phyloP scores from a whole-genome alignment of 257 asterid species.

The Solanum neorickii region DNA sequence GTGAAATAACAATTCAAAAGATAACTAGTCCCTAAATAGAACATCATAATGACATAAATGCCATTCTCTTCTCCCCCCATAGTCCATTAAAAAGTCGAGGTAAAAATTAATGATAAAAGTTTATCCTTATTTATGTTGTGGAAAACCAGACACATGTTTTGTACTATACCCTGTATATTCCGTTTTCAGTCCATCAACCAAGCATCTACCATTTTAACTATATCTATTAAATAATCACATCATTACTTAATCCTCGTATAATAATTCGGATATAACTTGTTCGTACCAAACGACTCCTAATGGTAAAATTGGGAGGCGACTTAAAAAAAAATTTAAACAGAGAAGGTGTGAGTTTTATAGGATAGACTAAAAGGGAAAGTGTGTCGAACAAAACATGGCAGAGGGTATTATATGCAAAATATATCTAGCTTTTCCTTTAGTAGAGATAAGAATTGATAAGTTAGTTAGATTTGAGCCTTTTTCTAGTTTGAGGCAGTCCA shows the following conservation, averaged over 20 bases:
- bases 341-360: not conserved
- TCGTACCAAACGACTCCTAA: not conserved
- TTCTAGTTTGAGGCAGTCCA: not conserved
- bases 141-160: not conserved
- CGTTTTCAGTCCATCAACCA: not conserved
- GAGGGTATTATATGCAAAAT: not conserved
- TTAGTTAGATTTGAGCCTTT: not conserved
- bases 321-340: not conserved
- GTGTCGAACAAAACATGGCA: not conserved
- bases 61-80: not conserved
- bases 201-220: not conserved
- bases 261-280: not conserved
- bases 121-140: not conserved
- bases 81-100: not conserved
- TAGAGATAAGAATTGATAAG: not conserved
- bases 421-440: not conserved
- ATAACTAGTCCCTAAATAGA: not conserved
- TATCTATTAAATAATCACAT: not conserved
- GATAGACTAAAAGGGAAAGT: not conserved
- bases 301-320: not conserved
- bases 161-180: not conserved
- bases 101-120: not conserved
- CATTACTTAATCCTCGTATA: not conserved
- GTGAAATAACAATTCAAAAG: not conserved
- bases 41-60: not conserved